A percentile compares a stretch with the other conserved stretches of the same genome.
These are phyloP conservation scores for Fraxinus sp. DNA, from an alignment of 305 asterid genomes.

Conservation along the genomic window DNA sequence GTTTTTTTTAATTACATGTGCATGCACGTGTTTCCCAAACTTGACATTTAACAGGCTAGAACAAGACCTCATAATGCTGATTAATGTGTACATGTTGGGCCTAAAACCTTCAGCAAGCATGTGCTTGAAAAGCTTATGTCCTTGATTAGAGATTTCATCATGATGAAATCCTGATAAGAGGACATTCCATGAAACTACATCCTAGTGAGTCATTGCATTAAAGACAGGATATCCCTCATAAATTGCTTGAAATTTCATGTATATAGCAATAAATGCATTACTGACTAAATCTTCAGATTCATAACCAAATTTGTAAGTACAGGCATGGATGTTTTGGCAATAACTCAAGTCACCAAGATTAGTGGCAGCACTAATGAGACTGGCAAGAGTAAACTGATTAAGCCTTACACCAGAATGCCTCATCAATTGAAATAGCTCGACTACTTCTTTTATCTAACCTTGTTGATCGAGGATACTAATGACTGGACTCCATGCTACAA, in stretches of 20 bases:
- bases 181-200: slow-evolving; percentile 77
- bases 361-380: slow-evolving; percentile 58
- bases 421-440: slow-evolving; percentile 58
- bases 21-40: too few relatives aligned
- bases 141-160: slow-evolving; percentile 51
- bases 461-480: slow-evolving; percentile 69
- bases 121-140: slow-evolving; percentile 46
- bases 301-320: slow-evolving; percentile 30
- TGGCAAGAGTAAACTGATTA: slow-evolving; percentile 73
- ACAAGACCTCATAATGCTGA: too few relatives aligned
- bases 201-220: slow-evolving; percentile 43
- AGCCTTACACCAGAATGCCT: slow-evolving; percentile 57
- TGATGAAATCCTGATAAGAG: slow-evolving; percentile 71
- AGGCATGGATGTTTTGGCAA: slow-evolving; percentile 74
- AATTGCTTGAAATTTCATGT: too few relatives aligned
- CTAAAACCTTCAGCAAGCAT: slow-evolving; percentile 61
- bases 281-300: too few relatives aligned
- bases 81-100: slow-evolving; percentile 34
- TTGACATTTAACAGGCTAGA: too few relatives aligned
- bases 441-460: slow-evolving; percentile 67
- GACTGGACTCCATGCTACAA: slow-evolving; percentile 77
- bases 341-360: slow-evolving; percentile 51
- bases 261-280: too few relatives aligned
- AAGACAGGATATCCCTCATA: not conserved
- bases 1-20: too few relatives aligned